Evolutionary conservation across 208 protist species (phyloP), one percentile per base, ranked within the genome.

Genomic region (Acanthamoeba healyi): DNA sequence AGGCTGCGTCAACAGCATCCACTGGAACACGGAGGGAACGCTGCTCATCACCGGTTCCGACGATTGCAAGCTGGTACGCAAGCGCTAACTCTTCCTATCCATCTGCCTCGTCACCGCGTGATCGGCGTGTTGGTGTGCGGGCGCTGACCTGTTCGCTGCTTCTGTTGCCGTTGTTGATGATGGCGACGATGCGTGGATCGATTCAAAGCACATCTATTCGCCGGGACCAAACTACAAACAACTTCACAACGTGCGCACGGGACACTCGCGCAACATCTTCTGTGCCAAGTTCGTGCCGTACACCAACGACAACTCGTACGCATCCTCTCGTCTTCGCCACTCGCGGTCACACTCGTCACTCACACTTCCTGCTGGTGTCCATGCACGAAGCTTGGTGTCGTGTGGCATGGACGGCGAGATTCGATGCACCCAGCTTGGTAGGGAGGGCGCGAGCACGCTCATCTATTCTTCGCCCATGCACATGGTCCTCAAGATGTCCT

Each of bases 341-440:
- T 36, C 63, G 6, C 15, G 49, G n/a, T n/a, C n/a, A n/a, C n/a
- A n/a, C n/a, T n/a, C n/a, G n/a, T n/a, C n/a, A n/a, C n/a, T n/a
- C n/a, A n/a, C n/a, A n/a, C 15, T 36, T 40, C 63, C 1, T 10
- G 15, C 34, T n/a, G n/a, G 61, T 49, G 44, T 61, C 54, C 54
- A 61, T n/a, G 19, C 17, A 19, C 3, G 10, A 9, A 87, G 79
- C 5, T 40, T 61, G 79, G 49, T 87, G 49, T 87, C 79, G 6
- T 87, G 79, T 22, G 79, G 79, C 26, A 87, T 87, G 79, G 79
- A 87, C 44, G 79, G 79, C n/a, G 79, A 87, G 79, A 87, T 87
- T n/a, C 40, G 79, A 26, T 51, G 46, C 49, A 87, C 79, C 5
- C 1, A 87, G 6, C 26, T 58, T 40, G 42, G 36, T 19, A 56